These are phyloP conservation scores for Neurospora intermedia DNA, from an alignment of 495 filamentous ascomycete genomes.

Conservation along the genomic window DNA sequence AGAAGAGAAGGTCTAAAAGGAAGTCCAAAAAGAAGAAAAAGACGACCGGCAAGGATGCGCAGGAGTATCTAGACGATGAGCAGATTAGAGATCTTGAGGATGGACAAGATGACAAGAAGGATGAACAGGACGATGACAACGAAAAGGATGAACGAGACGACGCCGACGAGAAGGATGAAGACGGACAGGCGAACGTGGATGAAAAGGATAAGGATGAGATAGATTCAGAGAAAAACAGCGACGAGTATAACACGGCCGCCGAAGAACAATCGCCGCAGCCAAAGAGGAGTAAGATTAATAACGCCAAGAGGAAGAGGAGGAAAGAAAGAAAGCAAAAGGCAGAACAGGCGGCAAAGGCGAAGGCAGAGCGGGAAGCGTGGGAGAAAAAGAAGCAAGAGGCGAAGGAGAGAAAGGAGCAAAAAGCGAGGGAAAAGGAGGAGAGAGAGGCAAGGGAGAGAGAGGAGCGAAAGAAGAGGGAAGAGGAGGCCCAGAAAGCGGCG, in stretches of 20 bases:
- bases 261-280: neutral
- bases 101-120: neutral
- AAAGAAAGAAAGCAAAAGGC: neutral
- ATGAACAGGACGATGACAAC: neutral
- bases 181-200: too few relatives aligned
- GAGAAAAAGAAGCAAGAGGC: too few relatives aligned
- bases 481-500: too few relatives aligned
- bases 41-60: neutral
- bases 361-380: neutral
- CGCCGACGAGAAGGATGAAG: neutral
- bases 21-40: neutral
- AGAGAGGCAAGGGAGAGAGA: too few relatives aligned
- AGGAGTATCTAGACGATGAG: neutral
- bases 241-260: neutral
- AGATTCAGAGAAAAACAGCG: too few relatives aligned
- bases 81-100: neutral
- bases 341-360: neutral
- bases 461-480: too few relatives aligned
- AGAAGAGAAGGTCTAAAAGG: neutral
- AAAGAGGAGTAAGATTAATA: neutral
- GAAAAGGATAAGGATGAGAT: too few relatives aligned
- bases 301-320: neutral
- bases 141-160: neutral
- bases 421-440: neutral
- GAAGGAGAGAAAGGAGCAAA: neutral